Conservation (phyloP, 257 asterid species). For the Scutellaria baicalensis region DNA sequence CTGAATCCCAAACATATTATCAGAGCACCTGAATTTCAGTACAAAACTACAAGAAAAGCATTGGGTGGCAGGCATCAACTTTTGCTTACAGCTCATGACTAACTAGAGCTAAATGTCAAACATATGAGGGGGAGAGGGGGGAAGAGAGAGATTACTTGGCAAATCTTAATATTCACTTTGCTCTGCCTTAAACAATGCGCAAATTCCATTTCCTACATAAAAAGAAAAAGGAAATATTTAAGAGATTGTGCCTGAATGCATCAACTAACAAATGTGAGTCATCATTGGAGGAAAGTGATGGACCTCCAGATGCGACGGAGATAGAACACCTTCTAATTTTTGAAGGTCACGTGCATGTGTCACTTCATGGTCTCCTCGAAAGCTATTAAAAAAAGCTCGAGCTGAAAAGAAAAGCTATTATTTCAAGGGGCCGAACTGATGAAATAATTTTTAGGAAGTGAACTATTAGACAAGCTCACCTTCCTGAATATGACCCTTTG, state of each 20-base stretch:
- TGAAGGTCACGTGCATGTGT: slow-evolving; percentile 86
- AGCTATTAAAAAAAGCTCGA: slow-evolving; percentile 78
- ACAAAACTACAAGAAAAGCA: background rate
- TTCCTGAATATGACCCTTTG: slow-evolving; percentile 89
- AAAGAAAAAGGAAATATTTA: slow-evolving; percentile 4
- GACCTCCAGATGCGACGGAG: slow-evolving; percentile 95
- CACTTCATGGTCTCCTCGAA: slow-evolving; percentile 94
- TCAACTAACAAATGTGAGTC: slow-evolving; percentile 1
- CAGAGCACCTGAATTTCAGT: background rate
- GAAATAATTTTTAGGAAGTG: background rate
- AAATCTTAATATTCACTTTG: slow-evolving; percentile 84
- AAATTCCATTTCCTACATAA: slow-evolving; percentile 87
- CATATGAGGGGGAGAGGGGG: background rate
- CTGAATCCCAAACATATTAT: background rate
- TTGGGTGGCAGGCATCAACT: background rate
- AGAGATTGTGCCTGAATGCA: slow-evolving; percentile 13
- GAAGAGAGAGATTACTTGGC: slow-evolving; percentile 48
- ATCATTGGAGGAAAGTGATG: slow-evolving; percentile 26
- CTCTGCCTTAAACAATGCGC: slow-evolving; percentile 89
- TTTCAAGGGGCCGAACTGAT: slow-evolving; percentile 11
- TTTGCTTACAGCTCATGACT: background rate
- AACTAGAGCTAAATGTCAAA: background rate
- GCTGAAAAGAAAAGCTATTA: slow-evolving; percentile 41
- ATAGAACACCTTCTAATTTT: slow-evolving; percentile 90
- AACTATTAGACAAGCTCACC: slow-evolving; percentile 35